Evolutionary conservation across 176 grass and related monocot genomes (phyloP), one percentile per base, ranked within the genome.

Genomic region (Phoenix roebelenii): DNA sequence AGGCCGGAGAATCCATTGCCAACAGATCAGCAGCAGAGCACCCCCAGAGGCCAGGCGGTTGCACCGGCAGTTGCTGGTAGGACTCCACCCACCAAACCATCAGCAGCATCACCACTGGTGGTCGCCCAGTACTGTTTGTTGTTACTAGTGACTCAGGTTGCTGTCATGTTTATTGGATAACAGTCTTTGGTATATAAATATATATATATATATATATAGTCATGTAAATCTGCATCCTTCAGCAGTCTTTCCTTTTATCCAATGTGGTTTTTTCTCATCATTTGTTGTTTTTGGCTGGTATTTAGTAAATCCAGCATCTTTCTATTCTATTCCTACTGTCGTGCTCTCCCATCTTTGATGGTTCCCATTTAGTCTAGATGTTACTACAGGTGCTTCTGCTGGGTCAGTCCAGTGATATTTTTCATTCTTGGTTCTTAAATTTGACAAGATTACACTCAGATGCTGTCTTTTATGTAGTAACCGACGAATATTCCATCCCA

Each of bases 1-100:
- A 77, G 52, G 30, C 76, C 94, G 0, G 79, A 85, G 71, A 86
- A 86, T 58, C 88, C 85, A 22, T 80, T 98, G 24, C 94, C 88
- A n/a, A 85, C 88, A 52, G 83, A 81, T 70, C 84, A 98, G 53
- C 85, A 98, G 70, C 84, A 83, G 71, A 92, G 79, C 9, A 83
- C 79, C 0, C 93, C 94, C 4, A 62, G 54, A 26, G 66, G 72
- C 15, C 59, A 53, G 20, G 66, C 67, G 14, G 68, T 83, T 22
- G 76, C 88, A 17, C 84, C 93, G 9, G 82, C 81, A 0, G 74
- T 85, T 5, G 82, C 82, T 0, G 93, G 88, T 60, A 70, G 52
- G 57, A 63, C 88, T 10, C 81, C 88, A 3, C 58, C 1, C 52
- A 66, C 77, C 0, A 58, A 81, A 44, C 66, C 56, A 3, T 83